phyloP scores from a whole-genome alignment of 352 stramenopile species.

The Globisporangium apiculatum region DNA sequence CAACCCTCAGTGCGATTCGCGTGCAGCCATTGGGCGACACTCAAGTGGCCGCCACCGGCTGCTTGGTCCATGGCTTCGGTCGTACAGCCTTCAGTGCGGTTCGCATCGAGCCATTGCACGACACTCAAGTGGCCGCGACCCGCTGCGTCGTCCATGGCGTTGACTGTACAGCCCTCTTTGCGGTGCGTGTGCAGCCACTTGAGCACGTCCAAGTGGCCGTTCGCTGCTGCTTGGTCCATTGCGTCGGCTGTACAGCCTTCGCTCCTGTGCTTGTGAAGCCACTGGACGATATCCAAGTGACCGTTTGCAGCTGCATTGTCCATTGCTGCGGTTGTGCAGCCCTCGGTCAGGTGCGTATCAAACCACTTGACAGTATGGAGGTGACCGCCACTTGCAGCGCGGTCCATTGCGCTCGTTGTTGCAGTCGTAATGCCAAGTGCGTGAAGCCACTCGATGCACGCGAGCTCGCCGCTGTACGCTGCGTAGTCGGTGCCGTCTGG shows the following conservation, averaged over 20 bases:
- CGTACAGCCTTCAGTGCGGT: constrained; percentile 7
- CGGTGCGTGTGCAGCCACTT: constrained; percentile 17
- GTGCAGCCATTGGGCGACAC: constrained; percentile 51
- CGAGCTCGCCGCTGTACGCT: constrained; percentile 8
- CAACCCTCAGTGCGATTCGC: constrained; percentile 41
- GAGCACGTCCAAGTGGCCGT: constrained; percentile 18
- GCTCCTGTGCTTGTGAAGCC: constrained; percentile 14
- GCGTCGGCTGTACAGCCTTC: constrained; percentile 17
- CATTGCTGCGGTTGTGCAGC: constrained; percentile 18
- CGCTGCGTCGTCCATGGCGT: constrained; percentile 17
- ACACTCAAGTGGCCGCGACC: constrained; percentile 13
- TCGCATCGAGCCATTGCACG: constrained; percentile 13
- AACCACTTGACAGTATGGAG: constrained; percentile 15
- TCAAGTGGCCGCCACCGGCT: constrained; percentile 5
- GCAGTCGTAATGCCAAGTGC: constrained; percentile 1
- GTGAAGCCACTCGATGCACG: constrained; percentile 14
- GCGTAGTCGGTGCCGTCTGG: constrained; percentile 11
- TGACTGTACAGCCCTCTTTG: constrained; percentile 12
- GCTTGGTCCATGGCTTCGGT: constrained; percentile 9
- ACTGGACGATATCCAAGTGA: constrained; percentile 14
- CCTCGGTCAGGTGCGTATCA: constrained; percentile 10
- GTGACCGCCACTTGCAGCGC: constrained; percentile 15
- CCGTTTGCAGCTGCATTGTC: constrained; percentile 13
- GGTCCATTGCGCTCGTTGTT: constrained; percentile 13
- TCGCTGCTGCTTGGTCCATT: constrained; percentile 19